phyloP scores from a whole-genome alignment of 352 stramenopile species.

The Pseudoperonospora humuli region DNA sequence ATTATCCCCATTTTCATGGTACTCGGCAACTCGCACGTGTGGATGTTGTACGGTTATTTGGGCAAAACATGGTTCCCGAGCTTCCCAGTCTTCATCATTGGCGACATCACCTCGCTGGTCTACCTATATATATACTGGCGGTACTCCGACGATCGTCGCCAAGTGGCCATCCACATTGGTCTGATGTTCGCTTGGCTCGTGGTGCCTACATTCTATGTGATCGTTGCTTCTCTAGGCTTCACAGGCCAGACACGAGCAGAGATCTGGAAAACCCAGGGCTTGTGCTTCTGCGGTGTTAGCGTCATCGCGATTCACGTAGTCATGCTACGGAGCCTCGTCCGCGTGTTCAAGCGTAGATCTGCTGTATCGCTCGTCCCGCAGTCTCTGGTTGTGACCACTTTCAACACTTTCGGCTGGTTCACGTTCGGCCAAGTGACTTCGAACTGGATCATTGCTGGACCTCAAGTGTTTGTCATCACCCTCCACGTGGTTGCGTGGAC shows the following conservation, averaged over 20 bases:
- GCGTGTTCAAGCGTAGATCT: slow-evolving; percentile 30
- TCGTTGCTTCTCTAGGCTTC: slow-evolving; percentile 12
- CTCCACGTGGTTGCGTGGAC: slow-evolving; percentile 24
- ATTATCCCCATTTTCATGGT: slow-evolving; percentile 22
- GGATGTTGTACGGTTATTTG: slow-evolving; percentile 28
- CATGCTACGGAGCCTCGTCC: slow-evolving; percentile 32
- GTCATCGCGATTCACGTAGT: slow-evolving; percentile 32
- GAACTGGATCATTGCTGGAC: slow-evolving; percentile 47
- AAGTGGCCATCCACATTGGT: slow-evolving; percentile 11
- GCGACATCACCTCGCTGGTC: slow-evolving; percentile 19
- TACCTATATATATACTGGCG: slow-evolving; percentile 28
- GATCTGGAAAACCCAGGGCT: slow-evolving; percentile 23
- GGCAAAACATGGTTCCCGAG: slow-evolving; percentile 27
- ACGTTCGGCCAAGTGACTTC: slow-evolving; percentile 35
- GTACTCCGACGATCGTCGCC: slow-evolving; percentile 11
- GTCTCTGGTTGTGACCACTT: slow-evolving; percentile 30
- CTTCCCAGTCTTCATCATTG: slow-evolving; percentile 32
- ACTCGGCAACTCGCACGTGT: slow-evolving; percentile 24
- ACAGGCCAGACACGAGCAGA: slow-evolving; percentile 20
- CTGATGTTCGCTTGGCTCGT: slow-evolving; percentile 15
- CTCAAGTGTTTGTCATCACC: slow-evolving; percentile 35
- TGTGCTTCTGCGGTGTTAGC: slow-evolving; percentile 28
- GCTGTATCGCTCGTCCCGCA: slow-evolving; percentile 28
- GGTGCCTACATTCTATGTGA: slow-evolving; percentile 22
- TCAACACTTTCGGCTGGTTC: slow-evolving; percentile 50